These are phyloP conservation scores for Excoecaria cochinchinensis DNA, from an alignment of 345 rosid genomes.

Conservation along the genomic window DNA sequence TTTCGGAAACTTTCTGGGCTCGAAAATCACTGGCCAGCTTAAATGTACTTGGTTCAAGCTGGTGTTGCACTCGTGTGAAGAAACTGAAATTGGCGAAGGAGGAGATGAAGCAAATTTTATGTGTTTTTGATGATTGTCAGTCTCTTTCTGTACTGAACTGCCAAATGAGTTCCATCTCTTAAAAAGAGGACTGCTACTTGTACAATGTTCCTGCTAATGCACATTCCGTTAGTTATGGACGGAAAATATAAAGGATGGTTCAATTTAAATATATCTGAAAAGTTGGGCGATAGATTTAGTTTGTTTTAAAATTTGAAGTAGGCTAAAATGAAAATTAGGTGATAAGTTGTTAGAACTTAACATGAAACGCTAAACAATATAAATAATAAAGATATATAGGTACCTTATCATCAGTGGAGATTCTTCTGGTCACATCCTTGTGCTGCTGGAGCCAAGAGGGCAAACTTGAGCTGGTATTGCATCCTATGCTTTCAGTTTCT, in stretches of 20 bases:
- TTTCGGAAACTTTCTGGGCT: constrained; percentile 29
- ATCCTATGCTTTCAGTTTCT: constrained; percentile 39
- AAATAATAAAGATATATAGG: neutral
- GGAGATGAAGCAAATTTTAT: constrained; percentile 47
- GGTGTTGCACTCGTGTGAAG: constrained; percentile 34
- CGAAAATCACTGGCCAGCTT: constrained; percentile 49
- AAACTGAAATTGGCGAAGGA: constrained; percentile 40
- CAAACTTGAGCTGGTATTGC: constrained; percentile 40
- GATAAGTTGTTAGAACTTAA: too few species aligned
- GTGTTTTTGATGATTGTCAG: constrained; percentile 24
- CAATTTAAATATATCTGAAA: too few species aligned
- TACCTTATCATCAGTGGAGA: constrained; percentile 36
- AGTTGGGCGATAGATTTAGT: too few species aligned
- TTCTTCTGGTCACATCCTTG: constrained; percentile 51
- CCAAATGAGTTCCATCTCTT: constrained; percentile 45
- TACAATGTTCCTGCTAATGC: constrained; percentile 25
- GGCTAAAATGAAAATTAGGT: too few species aligned
- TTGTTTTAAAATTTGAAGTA: too few species aligned
- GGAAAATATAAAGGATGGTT: too few species aligned
- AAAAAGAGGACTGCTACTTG: constrained; percentile 31
- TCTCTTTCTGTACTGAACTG: constrained; percentile 25
- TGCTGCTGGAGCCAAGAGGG: constrained; percentile 84
- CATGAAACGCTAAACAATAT: neutral
- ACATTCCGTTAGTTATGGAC: too few species aligned
- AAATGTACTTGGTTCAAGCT: constrained; percentile 13